phyloP scores from a whole-genome alignment of 2,329 filamentous ascomycete species.

The Venturia nashicola region DNA sequence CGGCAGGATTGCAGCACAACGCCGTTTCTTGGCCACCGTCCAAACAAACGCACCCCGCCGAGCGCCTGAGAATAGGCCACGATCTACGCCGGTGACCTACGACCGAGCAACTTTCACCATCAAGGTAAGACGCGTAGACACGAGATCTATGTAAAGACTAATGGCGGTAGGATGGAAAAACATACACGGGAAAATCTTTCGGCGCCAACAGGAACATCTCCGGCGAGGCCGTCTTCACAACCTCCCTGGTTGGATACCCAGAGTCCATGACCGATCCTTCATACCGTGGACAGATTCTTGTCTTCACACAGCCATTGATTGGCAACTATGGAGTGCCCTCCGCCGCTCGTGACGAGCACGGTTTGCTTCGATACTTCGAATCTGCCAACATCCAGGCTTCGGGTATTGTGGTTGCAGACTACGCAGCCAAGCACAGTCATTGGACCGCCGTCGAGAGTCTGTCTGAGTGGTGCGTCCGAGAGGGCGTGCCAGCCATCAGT shows the following conservation, averaged over 20 bases:
- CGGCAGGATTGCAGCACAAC: constrained; percentile 32
- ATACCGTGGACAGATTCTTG: constrained; percentile 79
- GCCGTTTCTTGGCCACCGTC: constrained; percentile 51
- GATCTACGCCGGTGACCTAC: constrained; percentile 54
- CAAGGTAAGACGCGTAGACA: constrained; percentile 43
- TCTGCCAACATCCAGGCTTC: constrained; percentile 95
- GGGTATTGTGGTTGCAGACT: constrained; percentile 91
- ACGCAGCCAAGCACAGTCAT: constrained; percentile 87
- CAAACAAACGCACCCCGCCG: constrained; percentile 58
- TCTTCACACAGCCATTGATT: constrained; percentile 95
- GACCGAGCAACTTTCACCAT: constrained; percentile 91
- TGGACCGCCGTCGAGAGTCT: constrained; percentile 97
- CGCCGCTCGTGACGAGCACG: constrained; percentile 69
- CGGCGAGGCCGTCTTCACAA: constrained; percentile 97
- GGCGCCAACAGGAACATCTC: constrained; percentile 94
- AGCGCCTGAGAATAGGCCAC: constrained; percentile 46
- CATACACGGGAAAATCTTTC: constrained; percentile 94
- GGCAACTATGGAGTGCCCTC: constrained; percentile 98
- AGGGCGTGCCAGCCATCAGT: constrained; percentile 91
- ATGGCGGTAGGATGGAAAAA: constrained; percentile 62
- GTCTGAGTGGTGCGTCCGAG: constrained; percentile 86
- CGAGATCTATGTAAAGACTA: not conserved
- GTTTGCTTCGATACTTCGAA: constrained; percentile 94
- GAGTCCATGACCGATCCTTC: constrained; percentile 68
- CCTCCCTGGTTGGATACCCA: constrained; percentile 92